phyloP scores from a whole-genome alignment of 352 stramenopile genomes.

The Globisporangium recalcitrans region DNA sequence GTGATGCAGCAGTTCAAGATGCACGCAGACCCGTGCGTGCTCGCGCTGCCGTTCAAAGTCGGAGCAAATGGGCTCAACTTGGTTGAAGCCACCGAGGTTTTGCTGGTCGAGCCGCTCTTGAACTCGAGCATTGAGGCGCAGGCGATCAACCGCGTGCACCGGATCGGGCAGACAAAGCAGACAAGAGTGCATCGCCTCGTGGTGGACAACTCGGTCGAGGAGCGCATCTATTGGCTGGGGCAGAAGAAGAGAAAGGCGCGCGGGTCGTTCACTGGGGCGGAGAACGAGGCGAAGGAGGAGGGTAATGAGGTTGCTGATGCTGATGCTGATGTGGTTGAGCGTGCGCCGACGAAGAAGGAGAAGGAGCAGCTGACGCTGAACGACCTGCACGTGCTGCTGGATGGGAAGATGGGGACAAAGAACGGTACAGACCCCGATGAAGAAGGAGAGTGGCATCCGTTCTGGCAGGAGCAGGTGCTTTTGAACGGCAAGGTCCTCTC shows the following conservation, averaged over 20 bases:
- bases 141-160: conserved; percentile 88
- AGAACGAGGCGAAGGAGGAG: conserved; percentile 13
- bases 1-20: conserved; percentile 52
- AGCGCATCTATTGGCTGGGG: conserved; percentile 70
- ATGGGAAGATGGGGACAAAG: conserved; percentile 21
- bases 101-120: conserved; percentile 89
- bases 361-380: conserved; percentile 54
- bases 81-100: conserved; percentile 87
- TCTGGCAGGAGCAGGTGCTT: conserved; percentile 42
- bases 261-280: neutral
- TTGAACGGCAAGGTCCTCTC: conserved; percentile 31
- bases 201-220: conserved; percentile 84
- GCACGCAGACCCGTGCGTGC: conserved; percentile 43
- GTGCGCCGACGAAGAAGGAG: conserved; percentile 40
- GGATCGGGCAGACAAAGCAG: conserved; percentile 81
- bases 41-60: conserved; percentile 82
- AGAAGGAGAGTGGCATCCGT: conserved; percentile 13
- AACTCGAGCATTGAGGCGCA: conserved; percentile 83
- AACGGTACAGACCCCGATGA: neutral
- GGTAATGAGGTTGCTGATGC: conserved; percentile 13
- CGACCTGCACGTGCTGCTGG: conserved; percentile 40
- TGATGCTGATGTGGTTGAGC: conserved; percentile 20
- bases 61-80: conserved; percentile 91
- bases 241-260: conserved; percentile 21
- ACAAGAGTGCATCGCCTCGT: conserved; percentile 90